These are phyloP conservation scores for Glycyrrhiza uralensis DNA, from an alignment of 306 rosid species.

Conservation along the genomic window DNA sequence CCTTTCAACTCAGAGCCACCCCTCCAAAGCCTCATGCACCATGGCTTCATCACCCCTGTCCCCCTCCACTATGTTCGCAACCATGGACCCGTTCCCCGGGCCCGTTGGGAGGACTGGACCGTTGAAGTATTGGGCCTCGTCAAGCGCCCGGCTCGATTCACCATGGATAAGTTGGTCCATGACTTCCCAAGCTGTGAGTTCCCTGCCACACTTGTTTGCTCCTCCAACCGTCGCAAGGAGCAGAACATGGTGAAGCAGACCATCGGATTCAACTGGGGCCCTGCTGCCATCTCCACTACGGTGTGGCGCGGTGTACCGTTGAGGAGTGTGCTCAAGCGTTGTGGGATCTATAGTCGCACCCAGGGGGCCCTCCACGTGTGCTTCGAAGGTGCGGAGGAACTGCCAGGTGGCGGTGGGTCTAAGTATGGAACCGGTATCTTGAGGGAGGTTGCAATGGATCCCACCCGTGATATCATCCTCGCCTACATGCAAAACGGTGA, in stretches of 20 bases:
- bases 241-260: conserved; percentile 76
- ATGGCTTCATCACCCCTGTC: conserved; percentile 77
- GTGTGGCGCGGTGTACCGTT: conserved; percentile 71
- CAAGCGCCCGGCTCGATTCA: conserved; percentile 42
- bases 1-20: conserved; percentile 63
- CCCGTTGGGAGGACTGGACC: not conserved
- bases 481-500: too few species aligned
- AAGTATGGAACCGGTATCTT: conserved; percentile 66
- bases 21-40: conserved; percentile 52
- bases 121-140: conserved; percentile 67
- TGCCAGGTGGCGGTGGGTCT: too few species aligned
- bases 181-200: conserved; percentile 54
- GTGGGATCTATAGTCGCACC: conserved; percentile 44
- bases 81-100: conserved; percentile 28
- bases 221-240: conserved; percentile 76
- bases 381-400: conserved; percentile 76
- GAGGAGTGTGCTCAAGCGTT: conserved; percentile 45
- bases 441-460: conserved; percentile 64
- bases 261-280: conserved; percentile 84
- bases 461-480: conserved; percentile 62
- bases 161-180: conserved; percentile 56
- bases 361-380: conserved; percentile 59
- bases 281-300: conserved; percentile 65
- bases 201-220: conserved; percentile 63
- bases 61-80: conserved; percentile 77